Conservation (phyloP, 495 filamentous ascomycete species). For the Trypethelium eluteriae region DNA sequence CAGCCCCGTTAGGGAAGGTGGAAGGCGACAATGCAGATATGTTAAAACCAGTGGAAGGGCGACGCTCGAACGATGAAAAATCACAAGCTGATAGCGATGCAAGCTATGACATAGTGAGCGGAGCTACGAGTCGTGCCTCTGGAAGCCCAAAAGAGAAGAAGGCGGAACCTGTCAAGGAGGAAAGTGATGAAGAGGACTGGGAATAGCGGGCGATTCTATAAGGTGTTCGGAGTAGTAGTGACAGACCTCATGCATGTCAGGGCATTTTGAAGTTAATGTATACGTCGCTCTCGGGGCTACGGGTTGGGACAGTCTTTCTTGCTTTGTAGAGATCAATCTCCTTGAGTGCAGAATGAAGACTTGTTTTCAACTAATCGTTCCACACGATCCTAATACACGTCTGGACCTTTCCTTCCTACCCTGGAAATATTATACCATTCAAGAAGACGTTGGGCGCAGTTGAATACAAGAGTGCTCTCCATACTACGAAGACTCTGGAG, state of each 20-base stretch:
- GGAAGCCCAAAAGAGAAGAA: conserved; percentile 64
- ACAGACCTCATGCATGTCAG: not conserved
- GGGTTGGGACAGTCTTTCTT: not conserved
- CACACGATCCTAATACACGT: not conserved
- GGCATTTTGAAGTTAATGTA: not conserved
- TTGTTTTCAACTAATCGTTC: not conserved
- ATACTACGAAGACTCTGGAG: not conserved
- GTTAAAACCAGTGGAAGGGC: conserved; percentile 49
- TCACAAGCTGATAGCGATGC: conserved; percentile 81
- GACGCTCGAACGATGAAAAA: conserved; percentile 72
- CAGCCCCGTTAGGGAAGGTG: conserved; percentile 26
- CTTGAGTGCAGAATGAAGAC: not conserved
- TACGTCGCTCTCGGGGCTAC: not conserved
- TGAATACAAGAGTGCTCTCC: too few relatives aligned
- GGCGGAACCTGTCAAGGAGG: conserved; percentile 44
- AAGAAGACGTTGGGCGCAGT: too few relatives aligned
- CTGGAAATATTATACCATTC: too few relatives aligned
- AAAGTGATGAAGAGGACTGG: conserved; percentile 74
- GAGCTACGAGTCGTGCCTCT: conserved; percentile 68
- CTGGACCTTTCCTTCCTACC: too few relatives aligned
- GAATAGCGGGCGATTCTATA: conserved; percentile 45
- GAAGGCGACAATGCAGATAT: conserved; percentile 25
- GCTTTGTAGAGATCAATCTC: not conserved
- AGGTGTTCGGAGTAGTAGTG: conserved; percentile 4
- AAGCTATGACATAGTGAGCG: conserved; percentile 89